Evolutionary conservation across 2,329 filamentous ascomycete genomes (phyloP).

Genomic region (Fusarium sp.): DNA sequence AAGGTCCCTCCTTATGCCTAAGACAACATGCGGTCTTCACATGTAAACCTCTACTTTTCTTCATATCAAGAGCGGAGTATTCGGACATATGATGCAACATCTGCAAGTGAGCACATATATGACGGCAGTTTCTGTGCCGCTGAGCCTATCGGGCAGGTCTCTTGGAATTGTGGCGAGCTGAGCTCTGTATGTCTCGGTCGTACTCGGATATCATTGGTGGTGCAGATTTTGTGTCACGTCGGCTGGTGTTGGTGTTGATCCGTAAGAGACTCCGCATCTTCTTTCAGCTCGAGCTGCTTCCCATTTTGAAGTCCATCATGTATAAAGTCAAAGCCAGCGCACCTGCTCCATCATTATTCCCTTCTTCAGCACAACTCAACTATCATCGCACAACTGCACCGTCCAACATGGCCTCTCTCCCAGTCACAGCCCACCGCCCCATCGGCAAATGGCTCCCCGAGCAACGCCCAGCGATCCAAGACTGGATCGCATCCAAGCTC

Average conservation of each 20-base stretch:
- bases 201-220: not conserved
- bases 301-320: fast-evolving
- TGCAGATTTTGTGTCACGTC: not conserved
- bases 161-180: not conserved
- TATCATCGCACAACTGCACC: too few relatives aligned
- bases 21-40: not conserved
- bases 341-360: too few relatives aligned
- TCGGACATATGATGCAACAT: not conserved
- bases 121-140: not conserved
- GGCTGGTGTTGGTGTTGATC: not conserved
- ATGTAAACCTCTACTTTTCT: not conserved
- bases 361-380: too few relatives aligned
- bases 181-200: not conserved
- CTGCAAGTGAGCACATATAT: not conserved
- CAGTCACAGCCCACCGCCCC: not conserved
- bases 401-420: not conserved
- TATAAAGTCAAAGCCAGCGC: not conserved
- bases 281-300: not conserved
- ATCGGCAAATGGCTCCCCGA: not conserved
- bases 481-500: not conserved
- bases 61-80: not conserved
- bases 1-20: not conserved
- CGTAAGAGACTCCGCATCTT: not conserved
- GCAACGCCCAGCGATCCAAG: not conserved
- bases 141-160: not conserved